Conservation (phyloP, 495 filamentous ascomycete species). For the Podospora pseudopauciseta region DNA sequence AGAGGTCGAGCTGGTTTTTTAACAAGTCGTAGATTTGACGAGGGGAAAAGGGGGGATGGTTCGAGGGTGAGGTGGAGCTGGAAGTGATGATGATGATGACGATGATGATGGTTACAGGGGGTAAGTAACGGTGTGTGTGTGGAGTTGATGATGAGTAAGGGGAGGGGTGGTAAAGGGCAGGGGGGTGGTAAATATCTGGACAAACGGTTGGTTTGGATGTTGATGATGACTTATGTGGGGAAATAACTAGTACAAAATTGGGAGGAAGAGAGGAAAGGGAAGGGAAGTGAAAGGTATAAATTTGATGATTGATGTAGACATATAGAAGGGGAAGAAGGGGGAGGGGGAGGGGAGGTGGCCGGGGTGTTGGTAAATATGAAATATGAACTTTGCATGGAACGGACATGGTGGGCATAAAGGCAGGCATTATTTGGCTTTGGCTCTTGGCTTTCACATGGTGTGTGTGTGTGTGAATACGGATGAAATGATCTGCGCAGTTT, state of each 20-base stretch:
- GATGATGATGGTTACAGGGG: too few species aligned
- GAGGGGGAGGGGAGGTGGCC: too few species aligned
- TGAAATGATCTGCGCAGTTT: too few species aligned
- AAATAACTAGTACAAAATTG: background rate
- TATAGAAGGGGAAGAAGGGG: background rate
- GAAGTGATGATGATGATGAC: too few species aligned
- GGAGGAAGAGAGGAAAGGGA: background rate
- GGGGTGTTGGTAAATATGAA: background rate
- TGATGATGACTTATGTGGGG: background rate
- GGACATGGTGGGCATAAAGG: background rate
- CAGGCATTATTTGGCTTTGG: background rate
- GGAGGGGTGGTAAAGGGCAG: background rate
- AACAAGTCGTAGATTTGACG: constrained; percentile 22
- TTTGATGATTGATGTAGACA: background rate
- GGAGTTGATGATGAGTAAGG: background rate
- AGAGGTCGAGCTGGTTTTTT: constrained; percentile 59
- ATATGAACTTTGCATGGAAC: background rate
- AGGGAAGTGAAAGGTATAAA: background rate
- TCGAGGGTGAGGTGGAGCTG: background rate
- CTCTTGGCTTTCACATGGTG: too few species aligned
- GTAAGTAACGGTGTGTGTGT: background rate
- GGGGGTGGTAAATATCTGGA: background rate
- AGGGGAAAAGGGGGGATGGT: background rate
- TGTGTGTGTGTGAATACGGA: too few species aligned
- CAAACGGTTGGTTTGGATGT: background rate